Percentiles rank a stretch among this genome's conserved stretches.
phyloP scores from a whole-genome alignment of 2,329 filamentous ascomycete genomes.

The Torrubiella hemipterigena region DNA sequence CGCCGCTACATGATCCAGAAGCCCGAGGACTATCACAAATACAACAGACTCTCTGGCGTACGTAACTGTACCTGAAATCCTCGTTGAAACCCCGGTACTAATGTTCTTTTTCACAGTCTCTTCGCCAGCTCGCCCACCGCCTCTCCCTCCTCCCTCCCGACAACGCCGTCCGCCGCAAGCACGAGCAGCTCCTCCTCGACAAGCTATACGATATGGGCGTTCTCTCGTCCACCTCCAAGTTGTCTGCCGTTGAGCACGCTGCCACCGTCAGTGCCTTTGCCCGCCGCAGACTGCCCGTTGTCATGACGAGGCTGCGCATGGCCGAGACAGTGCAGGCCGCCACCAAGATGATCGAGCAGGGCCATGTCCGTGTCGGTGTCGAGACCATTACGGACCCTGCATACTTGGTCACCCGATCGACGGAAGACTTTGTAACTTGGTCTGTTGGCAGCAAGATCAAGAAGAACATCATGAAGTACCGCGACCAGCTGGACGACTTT shows the following conservation, averaged over 20 bases:
- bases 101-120: slow-evolving; percentile 38
- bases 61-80: slow-evolving; percentile 18
- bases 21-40: slow-evolving; percentile 67
- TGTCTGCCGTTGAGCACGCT: slow-evolving; percentile 75
- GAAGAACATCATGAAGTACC: slow-evolving; percentile 87
- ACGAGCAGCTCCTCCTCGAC: slow-evolving; percentile 77
- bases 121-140: slow-evolving; percentile 81
- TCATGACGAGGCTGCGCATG: slow-evolving; percentile 88
- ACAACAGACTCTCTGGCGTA: slow-evolving; percentile 57
- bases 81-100: neutral
- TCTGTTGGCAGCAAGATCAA: slow-evolving; percentile 94
- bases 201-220: slow-evolving; percentile 93
- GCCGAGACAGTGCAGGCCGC: slow-evolving; percentile 79
- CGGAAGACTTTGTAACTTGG: slow-evolving; percentile 97
- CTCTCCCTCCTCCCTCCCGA: slow-evolving; percentile 73
- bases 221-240: slow-evolving; percentile 61
- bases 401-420: slow-evolving; percentile 74
- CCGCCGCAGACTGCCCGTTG: slow-evolving; percentile 68
- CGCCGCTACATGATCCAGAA: slow-evolving; percentile 88
- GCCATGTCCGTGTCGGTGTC: slow-evolving; percentile 82
- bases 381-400: slow-evolving; percentile 85
- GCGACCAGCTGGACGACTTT: slow-evolving; percentile 91
- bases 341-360: slow-evolving; percentile 83
- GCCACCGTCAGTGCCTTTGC: slow-evolving; percentile 86
- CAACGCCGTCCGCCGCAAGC: slow-evolving; percentile 65